phyloP scores from a whole-genome alignment of 2,329 filamentous ascomycete genomes.

The Penicillium digitatum region DNA sequence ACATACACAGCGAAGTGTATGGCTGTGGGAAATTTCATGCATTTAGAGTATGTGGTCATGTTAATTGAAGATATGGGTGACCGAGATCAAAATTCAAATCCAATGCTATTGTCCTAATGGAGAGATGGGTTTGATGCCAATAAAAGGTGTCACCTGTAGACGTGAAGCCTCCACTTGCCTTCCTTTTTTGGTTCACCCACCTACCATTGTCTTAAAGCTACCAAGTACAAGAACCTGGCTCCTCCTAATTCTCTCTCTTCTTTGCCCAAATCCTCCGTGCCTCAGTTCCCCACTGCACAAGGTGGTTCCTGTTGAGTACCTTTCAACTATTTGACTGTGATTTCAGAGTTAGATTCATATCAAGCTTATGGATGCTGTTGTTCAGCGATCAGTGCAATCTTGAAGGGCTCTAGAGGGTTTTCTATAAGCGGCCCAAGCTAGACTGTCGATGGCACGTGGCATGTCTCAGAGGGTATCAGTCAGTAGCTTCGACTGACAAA shows the following conservation, averaged over 20 bases:
- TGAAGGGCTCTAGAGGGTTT: no score
- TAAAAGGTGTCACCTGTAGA: background rate
- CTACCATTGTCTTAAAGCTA: background rate
- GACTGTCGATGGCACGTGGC: background rate
- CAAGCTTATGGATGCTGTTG: background rate
- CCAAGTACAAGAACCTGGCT: no score
- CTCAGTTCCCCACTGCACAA: no score
- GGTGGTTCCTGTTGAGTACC: background rate
- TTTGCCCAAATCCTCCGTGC: no score
- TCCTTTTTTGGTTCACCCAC: background rate
- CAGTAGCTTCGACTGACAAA: no score
- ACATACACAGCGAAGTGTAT: background rate
- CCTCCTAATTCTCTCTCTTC: background rate
- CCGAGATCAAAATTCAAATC: background rate
- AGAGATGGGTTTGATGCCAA: background rate
- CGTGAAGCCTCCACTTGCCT: background rate
- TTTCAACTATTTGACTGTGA: background rate
- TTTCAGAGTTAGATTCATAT: background rate
- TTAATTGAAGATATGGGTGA: background rate
- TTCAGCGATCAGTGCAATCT: background rate
- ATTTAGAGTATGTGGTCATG: background rate
- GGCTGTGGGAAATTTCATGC: background rate
- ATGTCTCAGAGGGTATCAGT: background rate
- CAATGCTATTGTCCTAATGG: background rate
- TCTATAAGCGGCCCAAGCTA: background rate